Conservation (phyloP, 139 green algal species). For the Astrephomene gubernaculifera region DNA sequence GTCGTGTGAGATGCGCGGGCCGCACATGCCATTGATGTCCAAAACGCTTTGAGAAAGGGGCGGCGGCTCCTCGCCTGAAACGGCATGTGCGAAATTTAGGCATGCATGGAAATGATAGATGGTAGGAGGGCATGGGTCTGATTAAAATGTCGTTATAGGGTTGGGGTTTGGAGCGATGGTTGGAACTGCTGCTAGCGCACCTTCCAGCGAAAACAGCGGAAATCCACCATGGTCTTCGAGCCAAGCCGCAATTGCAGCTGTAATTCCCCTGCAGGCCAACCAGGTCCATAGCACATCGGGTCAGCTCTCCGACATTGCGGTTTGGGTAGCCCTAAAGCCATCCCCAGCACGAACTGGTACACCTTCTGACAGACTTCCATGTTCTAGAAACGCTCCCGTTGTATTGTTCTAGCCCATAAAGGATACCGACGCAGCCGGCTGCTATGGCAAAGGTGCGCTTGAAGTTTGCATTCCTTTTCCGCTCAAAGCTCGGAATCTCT, state of each 20-base stretch:
- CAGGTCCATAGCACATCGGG: background rate
- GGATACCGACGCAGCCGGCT: slow-evolving; percentile 24
- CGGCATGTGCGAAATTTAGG: background rate
- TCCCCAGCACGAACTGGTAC: background rate
- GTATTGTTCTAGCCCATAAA: slow-evolving; percentile 26
- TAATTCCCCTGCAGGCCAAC: slow-evolving; percentile 34
- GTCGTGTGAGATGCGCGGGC: background rate
- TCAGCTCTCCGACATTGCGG: slow-evolving; percentile 1
- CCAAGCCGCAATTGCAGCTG: slow-evolving; percentile 55
- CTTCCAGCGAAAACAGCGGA: slow-evolving; percentile 50
- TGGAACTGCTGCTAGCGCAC: no score
- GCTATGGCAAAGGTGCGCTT: slow-evolving; percentile 28
- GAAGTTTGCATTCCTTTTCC: background rate
- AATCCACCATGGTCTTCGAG: slow-evolving; percentile 53
- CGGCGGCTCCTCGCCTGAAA: slow-evolving; percentile 38
- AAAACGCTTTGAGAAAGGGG: slow-evolving; percentile 6
- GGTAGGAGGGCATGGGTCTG: no score
- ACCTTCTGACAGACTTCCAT: slow-evolving; percentile 25
- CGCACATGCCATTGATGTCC: slow-evolving; percentile 28
- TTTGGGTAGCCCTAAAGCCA: background rate
- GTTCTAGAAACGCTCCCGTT: slow-evolving; percentile 37
- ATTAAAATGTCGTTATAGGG: no score
- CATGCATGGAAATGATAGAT: no score
- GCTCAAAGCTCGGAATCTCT: slow-evolving; percentile 50
- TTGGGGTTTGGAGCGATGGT: no score